Evolutionary conservation across 768 basidiomycete species (phyloP), one percentile per base, ranked within the genome.

Genomic region (Rhodosporidiobolus sp.): DNA sequence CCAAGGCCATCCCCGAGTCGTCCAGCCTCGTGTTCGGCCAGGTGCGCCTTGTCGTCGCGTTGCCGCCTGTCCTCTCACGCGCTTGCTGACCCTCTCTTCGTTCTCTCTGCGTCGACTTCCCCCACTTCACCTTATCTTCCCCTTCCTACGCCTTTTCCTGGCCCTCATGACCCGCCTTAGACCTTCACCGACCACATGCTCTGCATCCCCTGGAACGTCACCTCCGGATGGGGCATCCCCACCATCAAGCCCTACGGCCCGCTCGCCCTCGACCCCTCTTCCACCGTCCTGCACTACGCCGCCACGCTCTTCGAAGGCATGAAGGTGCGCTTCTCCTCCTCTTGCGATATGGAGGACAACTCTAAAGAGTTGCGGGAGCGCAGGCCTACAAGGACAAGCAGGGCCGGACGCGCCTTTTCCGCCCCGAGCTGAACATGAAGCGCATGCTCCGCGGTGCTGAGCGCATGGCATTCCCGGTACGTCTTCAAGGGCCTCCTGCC

Each of bases 261-360:
- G 10, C 82, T 94, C 45, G 77, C 81, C 26, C 82, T 94, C 22
- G 88, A 91, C 70, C 92, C 92, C 9, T 89, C 89, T 78, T 85
- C 83, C 80, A 86, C 90, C 67, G 94, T 94, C 20, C 83, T 98
- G 67, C 94, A 98, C 80, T 97, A 98, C 82, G 92, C 92, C 0
- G 90, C 92, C 9, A 73, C 88, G 63, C 84, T 89, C 59, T 95
- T 98, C 78, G 94, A 98, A 91, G 94, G 77, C 26, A 87, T 95
- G 57, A 73, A 64, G 62, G 59, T 63, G 34, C 35, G 38, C 48
- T 1, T 57, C 12, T 17, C 57, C 43, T 53, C 52, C 52, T n/a
- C 19, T 28, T 28, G 6, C n/a, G n/a, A n/a, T n/a, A n/a, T n/a
- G n/a, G n/a, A n/a, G n/a, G n/a, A n/a, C n/a, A n/a, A n/a, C n/a